Evolutionary conservation across 805 yeast species (phyloP).

Genomic region (Yarrowia deformans): DNA sequence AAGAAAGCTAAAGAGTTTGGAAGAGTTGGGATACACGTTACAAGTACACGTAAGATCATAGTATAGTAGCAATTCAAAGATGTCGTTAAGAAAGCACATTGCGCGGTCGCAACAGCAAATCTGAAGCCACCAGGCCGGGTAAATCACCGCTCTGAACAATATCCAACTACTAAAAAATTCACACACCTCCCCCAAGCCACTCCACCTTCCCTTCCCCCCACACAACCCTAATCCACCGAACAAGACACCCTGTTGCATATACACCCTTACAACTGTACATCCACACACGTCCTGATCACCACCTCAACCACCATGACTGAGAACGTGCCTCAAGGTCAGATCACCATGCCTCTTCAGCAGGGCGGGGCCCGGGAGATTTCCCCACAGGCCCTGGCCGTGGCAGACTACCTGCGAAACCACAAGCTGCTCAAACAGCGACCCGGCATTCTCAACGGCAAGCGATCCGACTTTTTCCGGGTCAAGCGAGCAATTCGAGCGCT

Average conservation of each 20-base stretch:
- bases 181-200: neutral
- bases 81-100: neutral
- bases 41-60: constrained; percentile 1
- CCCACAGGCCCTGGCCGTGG: constrained; percentile 72
- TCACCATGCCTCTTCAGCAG: constrained; percentile 38
- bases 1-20: neutral
- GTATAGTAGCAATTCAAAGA: neutral
- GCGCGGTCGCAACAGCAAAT: no score
- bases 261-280: neutral
- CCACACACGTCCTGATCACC: constrained; percentile 10
- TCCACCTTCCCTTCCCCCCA: constrained; percentile 2
- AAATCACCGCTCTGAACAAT: neutral
- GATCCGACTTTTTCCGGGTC: constrained; percentile 80
- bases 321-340: constrained; percentile 36
- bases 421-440: constrained; percentile 76
- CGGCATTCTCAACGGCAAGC: constrained; percentile 75
- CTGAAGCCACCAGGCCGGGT: neutral
- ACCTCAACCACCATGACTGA: constrained; percentile 27
- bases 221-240: constrained; percentile 24
- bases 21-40: constrained; percentile 1
- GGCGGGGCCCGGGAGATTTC: constrained; percentile 46
- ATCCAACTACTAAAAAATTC: neutral
- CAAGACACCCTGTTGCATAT: constrained; percentile 34
- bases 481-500: constrained; percentile 85
- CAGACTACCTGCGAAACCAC: constrained; percentile 72